A percentile compares a stretch with the other conserved stretches of the same genome.
Conservation (phyloP, 305 asterid species). For the Plantago coronopus region DNA sequence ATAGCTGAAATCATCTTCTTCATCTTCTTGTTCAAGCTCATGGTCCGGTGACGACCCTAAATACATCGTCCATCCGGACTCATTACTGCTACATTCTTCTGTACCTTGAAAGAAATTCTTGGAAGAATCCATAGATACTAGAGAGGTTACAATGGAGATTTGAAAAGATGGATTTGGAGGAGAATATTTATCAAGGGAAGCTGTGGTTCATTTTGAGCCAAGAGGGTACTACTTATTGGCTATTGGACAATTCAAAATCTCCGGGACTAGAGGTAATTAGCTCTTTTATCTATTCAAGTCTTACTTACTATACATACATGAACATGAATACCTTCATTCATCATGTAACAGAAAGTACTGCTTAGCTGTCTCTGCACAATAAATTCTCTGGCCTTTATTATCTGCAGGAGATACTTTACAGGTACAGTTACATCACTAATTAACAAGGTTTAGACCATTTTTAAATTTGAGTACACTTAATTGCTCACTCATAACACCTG, state of each 20-base stretch:
- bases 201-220: conserved; percentile 1
- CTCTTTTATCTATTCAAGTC: conserved; percentile 28
- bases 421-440: conserved; percentile 45
- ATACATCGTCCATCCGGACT: conserved; percentile 89
- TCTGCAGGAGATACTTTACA: conserved; percentile 41
- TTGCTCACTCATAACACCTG: conserved; percentile 35
- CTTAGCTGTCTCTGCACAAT: conserved; percentile 57
- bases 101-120: conserved; percentile 32
- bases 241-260: conserved; percentile 19
- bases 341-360: conserved; percentile 38
- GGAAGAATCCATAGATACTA: conserved; percentile 52
- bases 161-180: conserved; percentile 8
- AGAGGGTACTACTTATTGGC: conserved; percentile 24
- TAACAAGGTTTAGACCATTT: conserved; percentile 21
- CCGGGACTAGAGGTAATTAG: conserved; percentile 33
- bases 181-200: conserved; percentile 17
- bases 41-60: conserved; percentile 53
- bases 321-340: conserved; percentile 25
- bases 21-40: conserved; percentile 33
- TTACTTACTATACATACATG: conserved; percentile 33
- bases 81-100: conserved; percentile 86
- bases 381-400: conserved; percentile 58
- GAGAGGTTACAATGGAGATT: conserved; percentile 8
- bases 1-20: conserved; percentile 21
- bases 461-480: conserved; percentile 31